phyloP scores from a whole-genome alignment of 257 asterid species.

The Solanum rostratum region DNA sequence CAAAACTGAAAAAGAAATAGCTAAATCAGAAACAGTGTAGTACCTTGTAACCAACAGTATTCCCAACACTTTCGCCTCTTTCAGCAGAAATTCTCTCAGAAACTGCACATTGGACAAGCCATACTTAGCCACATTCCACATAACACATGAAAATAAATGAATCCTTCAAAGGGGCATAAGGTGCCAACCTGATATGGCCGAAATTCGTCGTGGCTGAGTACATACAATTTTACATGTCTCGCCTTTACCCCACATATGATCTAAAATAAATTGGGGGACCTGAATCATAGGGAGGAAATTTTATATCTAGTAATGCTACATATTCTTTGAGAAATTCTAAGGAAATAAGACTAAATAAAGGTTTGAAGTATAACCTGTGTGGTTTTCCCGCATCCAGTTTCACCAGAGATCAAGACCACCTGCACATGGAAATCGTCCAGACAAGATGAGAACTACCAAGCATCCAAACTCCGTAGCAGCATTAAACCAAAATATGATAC shows the following conservation, averaged over 20 bases:
- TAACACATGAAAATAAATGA: background rate
- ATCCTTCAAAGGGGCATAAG: background rate
- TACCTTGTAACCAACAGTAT: conserved; percentile 95
- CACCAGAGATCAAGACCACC: conserved; percentile 94
- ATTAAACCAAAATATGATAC: background rate
- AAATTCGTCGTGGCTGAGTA: conserved; percentile 88
- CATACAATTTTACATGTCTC: conserved; percentile 81
- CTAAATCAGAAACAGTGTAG: conserved; percentile 1
- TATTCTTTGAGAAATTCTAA: background rate
- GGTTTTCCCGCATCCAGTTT: conserved; percentile 97
- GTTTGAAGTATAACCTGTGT: conserved; percentile 53
- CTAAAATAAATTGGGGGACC: conserved; percentile 93
- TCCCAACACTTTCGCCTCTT: conserved; percentile 86
- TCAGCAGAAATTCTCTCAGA: conserved; percentile 93
- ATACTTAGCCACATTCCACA: background rate
- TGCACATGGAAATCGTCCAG: conserved; percentile 16
- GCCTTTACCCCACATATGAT: conserved; percentile 78
- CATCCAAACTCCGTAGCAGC: background rate
- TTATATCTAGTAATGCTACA: background rate
- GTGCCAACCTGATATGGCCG: conserved; percentile 78
- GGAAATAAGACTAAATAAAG: background rate
- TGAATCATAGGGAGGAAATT: conserved; percentile 13
- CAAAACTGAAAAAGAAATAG: background rate
- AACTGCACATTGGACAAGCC: conserved; percentile 37
- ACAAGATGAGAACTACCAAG: background rate